A percentile compares a stretch with the other conserved stretches of the same genome.
These are phyloP conservation scores for Blastobotrys elegans DNA, from an alignment of 1,139 yeast species.

Conservation along the genomic window DNA sequence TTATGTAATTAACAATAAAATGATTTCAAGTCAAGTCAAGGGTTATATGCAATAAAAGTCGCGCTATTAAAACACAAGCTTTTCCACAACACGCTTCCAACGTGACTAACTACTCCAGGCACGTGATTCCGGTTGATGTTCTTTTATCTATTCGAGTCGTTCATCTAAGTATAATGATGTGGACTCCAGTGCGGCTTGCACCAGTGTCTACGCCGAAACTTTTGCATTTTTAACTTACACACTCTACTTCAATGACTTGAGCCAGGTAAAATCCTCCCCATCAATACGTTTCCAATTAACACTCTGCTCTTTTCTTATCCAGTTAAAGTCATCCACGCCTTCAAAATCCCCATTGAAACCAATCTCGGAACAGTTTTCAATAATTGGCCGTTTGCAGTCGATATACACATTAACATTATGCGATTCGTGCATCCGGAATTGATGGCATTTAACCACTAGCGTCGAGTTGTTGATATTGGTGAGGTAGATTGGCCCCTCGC, in stretches of 20 bases:
- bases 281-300: slow-evolving; percentile 22
- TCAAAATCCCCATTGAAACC: slow-evolving; percentile 24
- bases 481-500: slow-evolving; percentile 28
- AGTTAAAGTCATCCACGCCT: slow-evolving; percentile 31
- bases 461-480: slow-evolving; percentile 19
- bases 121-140: too few species aligned
- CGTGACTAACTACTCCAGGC: too few species aligned
- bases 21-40: too few species aligned
- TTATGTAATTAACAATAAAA: too few species aligned
- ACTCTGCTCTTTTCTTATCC: slow-evolving; percentile 24
- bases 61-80: too few species aligned
- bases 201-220: too few species aligned
- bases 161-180: too few species aligned
- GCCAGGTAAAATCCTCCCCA: neutral
- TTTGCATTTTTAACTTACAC: too few species aligned
- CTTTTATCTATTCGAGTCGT: too few species aligned
- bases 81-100: too few species aligned
- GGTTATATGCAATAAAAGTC: too few species aligned
- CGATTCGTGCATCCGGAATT: slow-evolving; percentile 32
- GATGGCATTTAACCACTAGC: slow-evolving; percentile 28
- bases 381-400: slow-evolving; percentile 31
- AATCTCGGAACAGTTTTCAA: slow-evolving; percentile 26
- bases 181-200: too few species aligned
- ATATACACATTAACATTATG: slow-evolving; percentile 19
- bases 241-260: neutral